A percentile compares a stretch with the other conserved stretches of the same genome.
phyloP scores from a whole-genome alignment of 2,329 filamentous ascomycete genomes.

The Rutstroemia sp. region DNA sequence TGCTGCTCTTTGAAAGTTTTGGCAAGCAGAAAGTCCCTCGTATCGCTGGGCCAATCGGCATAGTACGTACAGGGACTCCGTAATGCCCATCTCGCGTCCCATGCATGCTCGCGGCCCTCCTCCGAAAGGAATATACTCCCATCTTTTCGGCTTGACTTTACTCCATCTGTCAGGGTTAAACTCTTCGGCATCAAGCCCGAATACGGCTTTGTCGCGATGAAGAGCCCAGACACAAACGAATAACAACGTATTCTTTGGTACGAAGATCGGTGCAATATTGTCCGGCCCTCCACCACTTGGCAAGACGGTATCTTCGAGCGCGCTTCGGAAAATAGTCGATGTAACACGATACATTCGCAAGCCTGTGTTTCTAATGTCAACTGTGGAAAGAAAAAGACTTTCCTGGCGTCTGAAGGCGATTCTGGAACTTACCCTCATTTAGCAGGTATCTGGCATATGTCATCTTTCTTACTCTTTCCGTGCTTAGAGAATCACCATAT shows the following conservation, averaged over 20 bases:
- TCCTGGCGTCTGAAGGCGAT: neutral
- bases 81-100: neutral
- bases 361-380: neutral
- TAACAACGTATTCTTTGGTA: constrained; percentile 17
- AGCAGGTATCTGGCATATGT: neutral
- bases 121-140: neutral
- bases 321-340: neutral
- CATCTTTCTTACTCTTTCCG: neutral
- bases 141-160: neutral
- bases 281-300: constrained; percentile 26
- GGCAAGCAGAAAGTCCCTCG: neutral
- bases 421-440: neutral
- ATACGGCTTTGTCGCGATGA: constrained; percentile 33
- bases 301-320: constrained; percentile 18
- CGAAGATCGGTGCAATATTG: constrained; percentile 21
- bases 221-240: constrained; percentile 22
- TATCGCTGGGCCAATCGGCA: neutral
- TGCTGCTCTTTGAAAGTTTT: too few relatives aligned
- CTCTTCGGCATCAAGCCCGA: constrained; percentile 31
- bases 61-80: neutral
- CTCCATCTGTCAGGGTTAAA: constrained; percentile 36
- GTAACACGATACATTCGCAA: neutral
- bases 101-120: neutral
- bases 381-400: neutral
- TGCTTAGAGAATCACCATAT: neutral